phyloP scores from a whole-genome alignment of 768 basidiomycete genomes.

The Boletus huronensis region DNA sequence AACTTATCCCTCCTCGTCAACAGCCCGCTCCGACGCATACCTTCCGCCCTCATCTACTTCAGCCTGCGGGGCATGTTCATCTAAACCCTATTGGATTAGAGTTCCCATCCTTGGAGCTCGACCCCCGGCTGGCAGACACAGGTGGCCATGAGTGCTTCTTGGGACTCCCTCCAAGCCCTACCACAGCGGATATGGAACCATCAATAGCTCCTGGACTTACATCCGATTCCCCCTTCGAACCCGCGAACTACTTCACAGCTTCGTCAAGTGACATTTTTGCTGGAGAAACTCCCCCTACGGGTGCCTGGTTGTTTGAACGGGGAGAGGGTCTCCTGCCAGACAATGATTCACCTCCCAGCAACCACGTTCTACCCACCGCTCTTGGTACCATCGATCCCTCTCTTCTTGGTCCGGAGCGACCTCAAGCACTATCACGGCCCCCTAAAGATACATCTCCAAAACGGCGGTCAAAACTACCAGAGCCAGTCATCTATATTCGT shows the following conservation, averaged over 20 bases:
- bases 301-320: conserved; percentile 11
- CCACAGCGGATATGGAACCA: not conserved
- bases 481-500: conserved; percentile 31
- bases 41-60: conserved; percentile 9
- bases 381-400: conserved; percentile 31
- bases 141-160: conserved; percentile 21
- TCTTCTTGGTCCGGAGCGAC: conserved; percentile 21
- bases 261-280: conserved; percentile 6
- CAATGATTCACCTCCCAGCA: not conserved
- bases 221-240: not conserved
- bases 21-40: conserved; percentile 1
- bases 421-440: not conserved
- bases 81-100: conserved; percentile 1
- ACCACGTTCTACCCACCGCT: not conserved
- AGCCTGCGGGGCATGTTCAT: not conserved
- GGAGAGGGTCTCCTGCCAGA: not conserved
- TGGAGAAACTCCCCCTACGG: not conserved
- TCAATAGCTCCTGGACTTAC: not conserved
- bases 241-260: not conserved
- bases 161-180: conserved; percentile 28
- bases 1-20: not conserved
- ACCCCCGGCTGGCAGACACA: conserved; percentile 3
- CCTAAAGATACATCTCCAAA: not conserved
- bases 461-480: conserved; percentile 15
- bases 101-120: conserved; percentile 6